Conservation (phyloP, 164 flowering plant genomes). For the Kingdonia uniflora region DNA sequence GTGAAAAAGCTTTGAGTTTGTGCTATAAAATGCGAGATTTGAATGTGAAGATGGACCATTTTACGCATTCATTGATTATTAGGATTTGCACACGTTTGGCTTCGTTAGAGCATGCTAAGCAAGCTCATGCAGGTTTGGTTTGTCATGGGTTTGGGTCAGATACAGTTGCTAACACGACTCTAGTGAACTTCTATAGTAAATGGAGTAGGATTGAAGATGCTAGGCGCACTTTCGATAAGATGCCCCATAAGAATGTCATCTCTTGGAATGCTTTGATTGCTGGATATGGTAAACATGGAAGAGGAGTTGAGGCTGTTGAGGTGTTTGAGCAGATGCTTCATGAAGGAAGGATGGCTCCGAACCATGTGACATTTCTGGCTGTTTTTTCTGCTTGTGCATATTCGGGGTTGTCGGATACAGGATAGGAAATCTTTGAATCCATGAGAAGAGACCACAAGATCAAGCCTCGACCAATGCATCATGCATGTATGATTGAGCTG, state of each 20-base stretch:
- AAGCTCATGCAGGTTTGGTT: slow-evolving; percentile 56
- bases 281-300: slow-evolving; percentile 26
- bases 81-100: slow-evolving; percentile 49
- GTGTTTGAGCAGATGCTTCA: slow-evolving; percentile 19
- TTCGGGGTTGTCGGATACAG: slow-evolving; percentile 34
- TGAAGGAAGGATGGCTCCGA: slow-evolving; percentile 20
- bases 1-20: slow-evolving; percentile 45
- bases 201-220: slow-evolving; percentile 71
- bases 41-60: slow-evolving; percentile 55
- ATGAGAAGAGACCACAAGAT: slow-evolving; percentile 51
- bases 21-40: slow-evolving; percentile 48
- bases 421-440: slow-evolving; percentile 65
- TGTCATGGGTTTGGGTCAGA: slow-evolving; percentile 51
- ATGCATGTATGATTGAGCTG: slow-evolving; percentile 69
- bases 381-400: slow-evolving; percentile 38
- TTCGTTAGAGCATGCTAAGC: slow-evolving; percentile 50
- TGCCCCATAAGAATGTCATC: slow-evolving; percentile 28
- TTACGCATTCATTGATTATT: slow-evolving; percentile 43
- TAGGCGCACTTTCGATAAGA: slow-evolving; percentile 40
- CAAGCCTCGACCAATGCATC: slow-evolving; percentile 80
- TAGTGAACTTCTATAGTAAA: slow-evolving; percentile 59
- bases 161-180: slow-evolving; percentile 48
- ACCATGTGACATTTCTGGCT: slow-evolving; percentile 28
- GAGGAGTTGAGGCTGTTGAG: slow-evolving; percentile 19
- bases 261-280: slow-evolving; percentile 33